phyloP scores from a whole-genome alignment of 139 green algal species.

The Spirogloea muscicola region DNA sequence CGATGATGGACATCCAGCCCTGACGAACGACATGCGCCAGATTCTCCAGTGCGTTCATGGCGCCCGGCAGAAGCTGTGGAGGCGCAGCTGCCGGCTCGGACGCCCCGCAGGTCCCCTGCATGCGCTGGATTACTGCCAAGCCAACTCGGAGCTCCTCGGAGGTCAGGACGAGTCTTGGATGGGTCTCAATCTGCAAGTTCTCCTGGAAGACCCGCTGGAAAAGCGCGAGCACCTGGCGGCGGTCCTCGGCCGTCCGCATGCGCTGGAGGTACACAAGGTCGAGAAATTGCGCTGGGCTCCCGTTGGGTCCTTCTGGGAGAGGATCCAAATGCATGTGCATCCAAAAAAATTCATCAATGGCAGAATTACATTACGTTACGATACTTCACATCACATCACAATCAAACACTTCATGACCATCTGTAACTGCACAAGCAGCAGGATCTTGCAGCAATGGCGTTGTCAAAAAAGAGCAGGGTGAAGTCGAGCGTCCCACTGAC shows the following conservation, averaged over 20 bases:
- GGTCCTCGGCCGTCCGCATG: slow-evolving; percentile 69
- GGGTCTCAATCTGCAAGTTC: background rate
- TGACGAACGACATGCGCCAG: slow-evolving; percentile 45
- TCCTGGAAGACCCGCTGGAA: slow-evolving; percentile 57
- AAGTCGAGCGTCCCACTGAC: too few species aligned
- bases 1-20: slow-evolving; percentile 56
- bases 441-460: too few species aligned
- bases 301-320: too few species aligned
- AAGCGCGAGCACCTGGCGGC: slow-evolving; percentile 52
- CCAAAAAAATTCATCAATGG: too few species aligned
- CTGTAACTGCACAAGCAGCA: too few species aligned
- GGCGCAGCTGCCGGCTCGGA: too few species aligned
- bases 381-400: too few species aligned
- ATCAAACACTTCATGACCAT: too few species aligned
- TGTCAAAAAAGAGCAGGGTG: too few species aligned
- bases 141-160: slow-evolving; percentile 19
- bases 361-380: too few species aligned
- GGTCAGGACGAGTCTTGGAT: slow-evolving; percentile 4
- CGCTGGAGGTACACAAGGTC: slow-evolving; percentile 72
- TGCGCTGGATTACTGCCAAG: slow-evolving; percentile 2
- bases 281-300: slow-evolving; percentile 23
- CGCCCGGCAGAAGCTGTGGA: slow-evolving; percentile 59
- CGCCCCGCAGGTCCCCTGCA: slow-evolving; percentile 15
- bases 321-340: too few species aligned
- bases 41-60: slow-evolving; percentile 68